Base-by-base conservation (phyloP, 352 stramenopile species). In the Globisporangium heterothallicum region DNA sequence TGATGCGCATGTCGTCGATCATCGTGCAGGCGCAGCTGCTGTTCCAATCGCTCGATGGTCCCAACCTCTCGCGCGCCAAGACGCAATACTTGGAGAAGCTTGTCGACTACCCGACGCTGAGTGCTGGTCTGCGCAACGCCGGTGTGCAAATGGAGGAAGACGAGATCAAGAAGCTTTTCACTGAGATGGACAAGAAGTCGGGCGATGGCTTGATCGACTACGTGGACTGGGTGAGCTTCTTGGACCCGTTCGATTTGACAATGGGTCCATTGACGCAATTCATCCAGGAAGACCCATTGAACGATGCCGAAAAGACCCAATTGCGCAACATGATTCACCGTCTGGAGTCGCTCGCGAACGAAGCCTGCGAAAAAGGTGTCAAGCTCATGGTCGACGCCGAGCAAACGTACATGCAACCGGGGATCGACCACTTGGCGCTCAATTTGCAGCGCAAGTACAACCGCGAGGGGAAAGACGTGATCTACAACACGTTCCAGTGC, bases 401-500 rank as follows among this genome's bases (percentile, higher is more conserved):
- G 65, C 95, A 99, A 66, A 95, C 70, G 14, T 97, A 97, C 71
- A 97, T 98, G 68, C 97, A 99, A 72, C 94, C 96, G 6, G 95
- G 88, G 12, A 99, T 99, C 66, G 97, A 99, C 65, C 86, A 97
- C 64, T 64, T 98, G 42, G 74, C 80, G 52, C 66, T 94, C 36
- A 86, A 88, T 49, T 54, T 96, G 21, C 82, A 94, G 74, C 80
- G 78, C 42, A 79, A 88, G 58, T 97, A 96, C 84, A 98, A 98
- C 64, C 80, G 75, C 22, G 66, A 89, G 34, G 69, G 79, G 42
- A 63, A 62, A 30, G 65, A 95, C 44, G 72, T 97, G 29, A 97
- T 99, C 61, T 98, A 97, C 83, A 98, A 98, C 68, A 99, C 96
- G 16, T 98, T 98, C 66, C 97, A 99, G 76, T 98, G 95, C 74